Percentiles rank a stretch among this genome's conserved stretches.
These are phyloP conservation scores for Mortierella sp. DNA, from an alignment of 371 early-diverging fungal genomes.

Conservation along the genomic window DNA sequence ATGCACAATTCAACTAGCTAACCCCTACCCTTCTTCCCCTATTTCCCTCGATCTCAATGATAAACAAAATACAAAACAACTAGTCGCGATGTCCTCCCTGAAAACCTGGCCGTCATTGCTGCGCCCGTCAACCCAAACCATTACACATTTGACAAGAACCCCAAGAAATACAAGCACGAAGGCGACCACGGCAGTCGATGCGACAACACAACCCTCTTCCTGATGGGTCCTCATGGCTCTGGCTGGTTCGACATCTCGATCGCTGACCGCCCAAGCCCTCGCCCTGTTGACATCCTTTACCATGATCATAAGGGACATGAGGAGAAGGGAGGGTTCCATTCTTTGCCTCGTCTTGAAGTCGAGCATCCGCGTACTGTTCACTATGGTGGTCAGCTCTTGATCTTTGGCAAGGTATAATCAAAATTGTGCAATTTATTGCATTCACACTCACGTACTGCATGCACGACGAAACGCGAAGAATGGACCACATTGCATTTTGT, in stretches of 20 bases:
- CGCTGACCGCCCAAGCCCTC: constrained; percentile 35
- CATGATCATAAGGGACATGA: neutral
- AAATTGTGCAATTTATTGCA: neutral
- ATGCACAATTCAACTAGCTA: neutral
- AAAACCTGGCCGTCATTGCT: constrained; percentile 29
- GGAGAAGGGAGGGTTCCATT: constrained; percentile 34
- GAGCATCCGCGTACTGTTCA: constrained; percentile 34
- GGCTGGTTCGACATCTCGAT: constrained; percentile 48
- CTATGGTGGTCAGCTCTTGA: constrained; percentile 38
- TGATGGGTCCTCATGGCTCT: constrained; percentile 42
- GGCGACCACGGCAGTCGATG: constrained; percentile 47
- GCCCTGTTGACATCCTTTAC: constrained; percentile 38
- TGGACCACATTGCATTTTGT: neutral
- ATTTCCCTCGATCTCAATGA: neutral
- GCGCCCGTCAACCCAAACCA: constrained; percentile 44
- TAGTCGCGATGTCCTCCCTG: constrained; percentile 31
- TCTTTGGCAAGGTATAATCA: constrained; percentile 51
- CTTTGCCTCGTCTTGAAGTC: constrained; percentile 12
- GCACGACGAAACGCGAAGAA: neutral
- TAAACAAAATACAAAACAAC: neutral
- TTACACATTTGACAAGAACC: constrained; percentile 43
- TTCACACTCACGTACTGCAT: neutral
- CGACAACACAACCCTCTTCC: constrained; percentile 46
- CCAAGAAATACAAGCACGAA: constrained; percentile 31
- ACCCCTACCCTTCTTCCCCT: neutral